Base-by-base conservation (phyloP, 2,329 filamentous ascomycete species). In the Colletotrichum plurivorum region DNA sequence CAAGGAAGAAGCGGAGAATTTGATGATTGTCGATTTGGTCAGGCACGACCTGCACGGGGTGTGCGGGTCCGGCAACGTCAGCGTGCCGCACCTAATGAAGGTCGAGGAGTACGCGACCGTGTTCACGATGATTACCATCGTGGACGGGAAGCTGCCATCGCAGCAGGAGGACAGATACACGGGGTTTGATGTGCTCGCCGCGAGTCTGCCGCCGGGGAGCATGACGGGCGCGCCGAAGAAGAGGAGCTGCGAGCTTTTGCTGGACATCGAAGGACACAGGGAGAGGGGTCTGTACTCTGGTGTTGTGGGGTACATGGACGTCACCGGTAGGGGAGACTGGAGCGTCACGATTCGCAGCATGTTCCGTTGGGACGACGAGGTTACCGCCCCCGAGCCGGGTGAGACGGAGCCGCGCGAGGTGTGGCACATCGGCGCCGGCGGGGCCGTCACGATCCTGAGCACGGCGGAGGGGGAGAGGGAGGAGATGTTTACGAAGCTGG, bases 201-300 rank as follows among this genome's bases (percentile, higher is more conserved):
- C 90, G 7, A 93, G 91, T 55, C 85, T 98, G 1, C 95, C 96
- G 0, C 94, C 96, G 0, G 95, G 96, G 0, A 95, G 93, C 75
- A 98, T 98, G 96, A 98, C 95, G 2, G 96, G 96, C 7, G 95
- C 95, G 0, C 96, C 95, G 0, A 98, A 98, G 84, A 95, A 95
- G 81, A 88, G 95, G 55, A 95, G 93, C 72, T 98, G 95, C 78
- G 92, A 97, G 83, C 87, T 98, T 54, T 84, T 98, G 20, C 85
- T 87, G 68, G 81, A 85, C 4, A 86, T 97, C 49, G 95, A 97
- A 79, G 81, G 80, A 18, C 78, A 84, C 4, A 80, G 83, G 66
- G 87, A 90, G 73, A 85, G 95, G 59, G 91, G 94, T 39, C 81
- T 98, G 58, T 98, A 98, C 80, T 94, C 94, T 7, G 94, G 96